These are phyloP conservation scores for Mucuna pruriens DNA, from an alignment of 306 rosid genomes.

Conservation along the genomic window DNA sequence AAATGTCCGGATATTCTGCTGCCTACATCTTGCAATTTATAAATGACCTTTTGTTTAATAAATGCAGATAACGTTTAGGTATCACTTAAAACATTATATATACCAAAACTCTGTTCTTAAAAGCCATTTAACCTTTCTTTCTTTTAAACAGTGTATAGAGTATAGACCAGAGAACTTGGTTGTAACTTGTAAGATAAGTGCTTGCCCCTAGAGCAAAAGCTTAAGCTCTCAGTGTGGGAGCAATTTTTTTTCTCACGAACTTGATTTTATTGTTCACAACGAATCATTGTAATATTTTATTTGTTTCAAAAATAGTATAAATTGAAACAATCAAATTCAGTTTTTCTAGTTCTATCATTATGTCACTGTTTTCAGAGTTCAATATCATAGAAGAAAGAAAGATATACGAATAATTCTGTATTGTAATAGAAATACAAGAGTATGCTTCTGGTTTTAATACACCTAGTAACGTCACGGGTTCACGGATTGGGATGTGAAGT, in stretches of 20 bases:
- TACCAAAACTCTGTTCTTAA: not conserved
- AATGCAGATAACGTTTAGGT: not conserved
- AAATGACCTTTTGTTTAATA: not conserved
- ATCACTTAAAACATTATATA: not conserved
- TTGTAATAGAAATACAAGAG: not conserved
- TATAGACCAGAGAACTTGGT: not conserved
- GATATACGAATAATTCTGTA: not conserved
- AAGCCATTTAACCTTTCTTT: not conserved
- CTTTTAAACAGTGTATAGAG: not conserved
- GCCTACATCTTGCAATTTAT: not conserved
- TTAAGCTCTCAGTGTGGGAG: not conserved
- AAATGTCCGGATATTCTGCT: not conserved
- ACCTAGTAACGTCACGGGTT: not conserved
- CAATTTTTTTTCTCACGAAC: not conserved
- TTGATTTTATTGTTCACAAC: not conserved
- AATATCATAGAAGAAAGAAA: not conserved
- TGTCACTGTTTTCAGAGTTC: not conserved
- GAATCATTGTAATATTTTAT: not conserved
- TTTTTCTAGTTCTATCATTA: not conserved
- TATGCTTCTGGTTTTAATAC: no score
- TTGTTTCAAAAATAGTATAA: not conserved
- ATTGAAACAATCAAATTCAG: not conserved
- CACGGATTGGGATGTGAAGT: not conserved
- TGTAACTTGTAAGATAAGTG: not conserved
- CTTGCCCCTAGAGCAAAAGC: not conserved